Conservation (phyloP, 208 protist species). For the Crithidia sp. region DNA sequence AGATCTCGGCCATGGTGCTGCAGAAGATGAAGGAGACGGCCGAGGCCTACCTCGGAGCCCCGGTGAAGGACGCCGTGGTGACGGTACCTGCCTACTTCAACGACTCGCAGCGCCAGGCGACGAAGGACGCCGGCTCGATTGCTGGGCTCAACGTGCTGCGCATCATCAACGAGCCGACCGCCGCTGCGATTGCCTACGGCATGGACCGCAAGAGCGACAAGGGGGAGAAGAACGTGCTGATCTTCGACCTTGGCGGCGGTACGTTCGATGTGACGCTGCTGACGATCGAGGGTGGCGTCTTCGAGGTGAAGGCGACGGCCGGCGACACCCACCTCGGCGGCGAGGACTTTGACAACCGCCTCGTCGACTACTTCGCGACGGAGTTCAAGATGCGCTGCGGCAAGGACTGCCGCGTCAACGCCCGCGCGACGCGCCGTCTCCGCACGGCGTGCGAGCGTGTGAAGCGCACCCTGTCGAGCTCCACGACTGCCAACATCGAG, state of each 20-base stretch:
- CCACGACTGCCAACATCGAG: conserved; percentile 94
- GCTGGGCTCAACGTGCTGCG: conserved; percentile 97
- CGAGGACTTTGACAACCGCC: conserved; percentile 99
- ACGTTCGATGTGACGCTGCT: conserved; percentile 99
- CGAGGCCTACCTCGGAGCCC: conserved; percentile 94
- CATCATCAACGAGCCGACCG: conserved; percentile 99
- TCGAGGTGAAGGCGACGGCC: conserved; percentile 99
- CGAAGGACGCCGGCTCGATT: conserved; percentile 98
- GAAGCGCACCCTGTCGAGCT: conserved; percentile 98
- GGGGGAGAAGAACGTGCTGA: conserved; percentile 92
- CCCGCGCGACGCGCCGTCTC: conserved; percentile 80
- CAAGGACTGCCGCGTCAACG: conserved; percentile 80
- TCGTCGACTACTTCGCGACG: conserved; percentile 97
- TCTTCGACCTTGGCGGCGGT: conserved; percentile 99
- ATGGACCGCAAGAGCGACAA: conserved; percentile 96
- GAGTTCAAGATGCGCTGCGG: conserved; percentile 94
- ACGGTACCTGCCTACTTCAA: conserved; percentile 99
- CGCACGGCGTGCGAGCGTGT: conserved; percentile 93
- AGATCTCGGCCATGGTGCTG: conserved; percentile 91
- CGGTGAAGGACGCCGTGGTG: conserved; percentile 95
- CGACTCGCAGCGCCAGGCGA: conserved; percentile 99
- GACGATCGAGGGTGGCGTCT: conserved; percentile 98
- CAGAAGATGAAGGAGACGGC: conserved; percentile 94
- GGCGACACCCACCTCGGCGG: conserved; percentile 99
- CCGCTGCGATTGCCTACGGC: conserved; percentile 99